Conservation (phyloP, 495 filamentous ascomycete species). For the Hyphodiscus hymeniophilus region DNA sequence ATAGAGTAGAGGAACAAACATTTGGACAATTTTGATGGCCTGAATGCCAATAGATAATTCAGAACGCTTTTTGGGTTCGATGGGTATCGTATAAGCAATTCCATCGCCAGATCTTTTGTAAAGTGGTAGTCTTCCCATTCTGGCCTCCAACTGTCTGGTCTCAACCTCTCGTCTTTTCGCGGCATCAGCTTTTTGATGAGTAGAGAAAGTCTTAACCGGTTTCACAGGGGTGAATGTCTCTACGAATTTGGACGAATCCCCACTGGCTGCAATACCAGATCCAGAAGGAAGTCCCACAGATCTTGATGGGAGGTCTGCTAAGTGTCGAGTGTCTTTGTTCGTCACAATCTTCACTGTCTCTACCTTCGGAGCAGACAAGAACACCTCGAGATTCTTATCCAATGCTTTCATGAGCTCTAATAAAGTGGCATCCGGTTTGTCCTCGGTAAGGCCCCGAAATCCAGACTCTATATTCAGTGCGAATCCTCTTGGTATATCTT, state of each 20-base stretch:
- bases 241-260: background rate
- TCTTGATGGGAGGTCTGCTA: constrained; percentile 16
- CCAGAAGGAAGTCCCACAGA: constrained; percentile 6
- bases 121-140: constrained; percentile 58
- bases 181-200: constrained; percentile 53
- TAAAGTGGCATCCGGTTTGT: constrained; percentile 49
- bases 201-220: constrained; percentile 38
- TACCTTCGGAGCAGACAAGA: constrained; percentile 63
- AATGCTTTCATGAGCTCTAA: constrained; percentile 62
- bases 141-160: constrained; percentile 66
- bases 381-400: constrained; percentile 64
- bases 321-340: constrained; percentile 49
- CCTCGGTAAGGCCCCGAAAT: constrained; percentile 59
- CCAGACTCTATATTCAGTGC: constrained; percentile 75
- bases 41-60: constrained; percentile 57
- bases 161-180: constrained; percentile 55
- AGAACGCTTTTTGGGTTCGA: constrained; percentile 56
- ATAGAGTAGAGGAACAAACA: constrained; percentile 67
- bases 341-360: constrained; percentile 72
- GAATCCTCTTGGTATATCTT: constrained; percentile 71
- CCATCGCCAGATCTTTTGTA: constrained; percentile 69
- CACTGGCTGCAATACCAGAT: background rate
- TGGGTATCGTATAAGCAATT: constrained; percentile 59
- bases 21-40: constrained; percentile 51
- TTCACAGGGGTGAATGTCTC: background rate